These are phyloP conservation scores for Pochonia chlamydosporia DNA, from an alignment of 2,329 filamentous ascomycete species.

Conservation along the genomic window DNA sequence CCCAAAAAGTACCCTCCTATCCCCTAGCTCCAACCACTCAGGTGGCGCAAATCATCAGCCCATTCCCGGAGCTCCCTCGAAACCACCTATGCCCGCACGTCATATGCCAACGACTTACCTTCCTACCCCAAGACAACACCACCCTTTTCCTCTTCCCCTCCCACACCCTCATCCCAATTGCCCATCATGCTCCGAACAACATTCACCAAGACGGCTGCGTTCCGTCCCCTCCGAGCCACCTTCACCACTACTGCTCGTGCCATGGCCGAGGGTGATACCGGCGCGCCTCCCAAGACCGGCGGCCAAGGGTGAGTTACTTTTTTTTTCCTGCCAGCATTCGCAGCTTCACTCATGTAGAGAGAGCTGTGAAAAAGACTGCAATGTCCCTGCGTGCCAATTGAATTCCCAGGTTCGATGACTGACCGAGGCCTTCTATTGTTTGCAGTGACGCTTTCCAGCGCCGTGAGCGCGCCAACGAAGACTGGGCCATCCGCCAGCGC, in stretches of 20 bases:
- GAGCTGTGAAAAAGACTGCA: no score
- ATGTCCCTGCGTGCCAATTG: not conserved
- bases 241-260: conserved; percentile 58
- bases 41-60: not conserved
- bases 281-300: conserved; percentile 49
- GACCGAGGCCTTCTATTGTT: not conserved
- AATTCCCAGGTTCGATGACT: not conserved
- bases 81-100: conserved; percentile 4
- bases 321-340: not conserved
- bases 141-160: conserved; percentile 7
- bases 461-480: conserved; percentile 83
- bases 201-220: conserved; percentile 47
- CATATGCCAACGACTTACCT: conserved; percentile 4
- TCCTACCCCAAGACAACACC: not conserved
- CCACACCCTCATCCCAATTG: conserved; percentile 10
- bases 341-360: not conserved
- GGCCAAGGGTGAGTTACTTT: conserved; percentile 43
- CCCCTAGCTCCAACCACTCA: not conserved
- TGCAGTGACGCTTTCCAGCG: conserved; percentile 84
- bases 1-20: not conserved
- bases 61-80: not conserved
- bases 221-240: conserved; percentile 49
- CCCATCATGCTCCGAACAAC: conserved; percentile 62
- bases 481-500: conserved; percentile 76
- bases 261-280: conserved; percentile 68